phyloP scores from a whole-genome alignment of 2,329 filamentous ascomycete genomes.

The Colletotrichum acutatum region DNA sequence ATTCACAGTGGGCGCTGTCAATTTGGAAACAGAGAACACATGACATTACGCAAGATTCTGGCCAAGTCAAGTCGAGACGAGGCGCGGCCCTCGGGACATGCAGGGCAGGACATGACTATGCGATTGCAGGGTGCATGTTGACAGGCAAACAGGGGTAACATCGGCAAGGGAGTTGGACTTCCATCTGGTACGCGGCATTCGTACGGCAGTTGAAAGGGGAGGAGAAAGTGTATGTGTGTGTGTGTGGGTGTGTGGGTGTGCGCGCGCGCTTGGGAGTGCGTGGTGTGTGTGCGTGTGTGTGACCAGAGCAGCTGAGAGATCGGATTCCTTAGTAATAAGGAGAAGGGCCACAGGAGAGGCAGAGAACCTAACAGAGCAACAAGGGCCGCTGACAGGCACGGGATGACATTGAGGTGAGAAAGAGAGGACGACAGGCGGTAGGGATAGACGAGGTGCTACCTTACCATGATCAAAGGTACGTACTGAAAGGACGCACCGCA shows the following conservation, averaged over 20 bases:
- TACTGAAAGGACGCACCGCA: not conserved
- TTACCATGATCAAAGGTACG: not conserved
- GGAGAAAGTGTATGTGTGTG: no score
- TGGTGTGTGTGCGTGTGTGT: not conserved
- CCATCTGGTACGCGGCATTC: not conserved
- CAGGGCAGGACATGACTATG: conserved; percentile 7
- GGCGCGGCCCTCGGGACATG: not conserved
- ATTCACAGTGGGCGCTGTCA: no score
- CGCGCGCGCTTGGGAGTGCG: no score
- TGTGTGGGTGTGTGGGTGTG: not conserved
- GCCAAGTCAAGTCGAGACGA: conserved; percentile 3
- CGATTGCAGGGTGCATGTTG: not conserved
- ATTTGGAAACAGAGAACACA: not conserved
- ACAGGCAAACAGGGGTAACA: conserved; percentile 9
- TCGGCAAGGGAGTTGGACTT: not conserved
- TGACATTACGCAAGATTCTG: conserved; percentile 5
- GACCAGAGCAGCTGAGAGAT: not conserved
- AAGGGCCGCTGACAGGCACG: not conserved
- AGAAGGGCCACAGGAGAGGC: not conserved
- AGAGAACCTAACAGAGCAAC: not conserved
- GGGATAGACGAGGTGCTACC: not conserved
- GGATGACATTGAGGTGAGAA: not conserved
- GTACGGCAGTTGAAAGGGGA: conserved; percentile 6
- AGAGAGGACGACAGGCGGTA: not conserved
- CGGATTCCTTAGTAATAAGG: not conserved